Evolutionary conservation across 768 basidiomycete species (phyloP).

Genomic region (Psilocybe azurescens): DNA sequence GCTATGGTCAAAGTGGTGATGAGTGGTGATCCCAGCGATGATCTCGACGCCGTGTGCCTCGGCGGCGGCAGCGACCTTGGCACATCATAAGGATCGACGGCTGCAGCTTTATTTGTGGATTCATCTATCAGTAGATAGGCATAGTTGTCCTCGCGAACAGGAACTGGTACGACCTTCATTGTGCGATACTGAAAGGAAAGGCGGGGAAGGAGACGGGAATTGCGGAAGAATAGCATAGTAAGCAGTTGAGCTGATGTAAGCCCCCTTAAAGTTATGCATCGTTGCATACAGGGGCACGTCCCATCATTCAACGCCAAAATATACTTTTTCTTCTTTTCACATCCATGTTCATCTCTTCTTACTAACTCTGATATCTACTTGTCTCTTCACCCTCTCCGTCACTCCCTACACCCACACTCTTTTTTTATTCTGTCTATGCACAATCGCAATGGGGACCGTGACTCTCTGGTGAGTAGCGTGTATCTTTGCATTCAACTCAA

Average conservation of each 20-base stretch:
- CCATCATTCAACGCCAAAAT: not conserved
- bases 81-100: slow-evolving; percentile 82
- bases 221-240: slow-evolving; percentile 22
- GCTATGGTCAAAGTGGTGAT: slow-evolving; percentile 90
- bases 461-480: not conserved
- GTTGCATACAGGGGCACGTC: not conserved
- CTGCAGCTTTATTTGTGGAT: slow-evolving; percentile 68
- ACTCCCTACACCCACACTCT: slow-evolving; percentile 12
- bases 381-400: slow-evolving; percentile 5
- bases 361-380: not conserved
- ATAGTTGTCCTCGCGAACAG: slow-evolving; percentile 84
- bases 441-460: not conserved
- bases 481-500: not conserved
- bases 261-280: not conserved
- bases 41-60: slow-evolving; percentile 65
- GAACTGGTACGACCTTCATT: slow-evolving; percentile 83
- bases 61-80: slow-evolving; percentile 66
- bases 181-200: slow-evolving; percentile 26
- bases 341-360: slow-evolving; percentile 4
- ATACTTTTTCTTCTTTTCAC: not conserved
- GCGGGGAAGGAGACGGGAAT: slow-evolving; percentile 22
- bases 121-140: slow-evolving; percentile 84
- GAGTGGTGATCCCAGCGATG: slow-evolving; percentile 84
- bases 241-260: slow-evolving; percentile 8
- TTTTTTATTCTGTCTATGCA: slow-evolving; percentile 2